These are phyloP conservation scores for Cladosporium halotolerans DNA, from an alignment of 2,329 filamentous ascomycete species.

Conservation along the genomic window DNA sequence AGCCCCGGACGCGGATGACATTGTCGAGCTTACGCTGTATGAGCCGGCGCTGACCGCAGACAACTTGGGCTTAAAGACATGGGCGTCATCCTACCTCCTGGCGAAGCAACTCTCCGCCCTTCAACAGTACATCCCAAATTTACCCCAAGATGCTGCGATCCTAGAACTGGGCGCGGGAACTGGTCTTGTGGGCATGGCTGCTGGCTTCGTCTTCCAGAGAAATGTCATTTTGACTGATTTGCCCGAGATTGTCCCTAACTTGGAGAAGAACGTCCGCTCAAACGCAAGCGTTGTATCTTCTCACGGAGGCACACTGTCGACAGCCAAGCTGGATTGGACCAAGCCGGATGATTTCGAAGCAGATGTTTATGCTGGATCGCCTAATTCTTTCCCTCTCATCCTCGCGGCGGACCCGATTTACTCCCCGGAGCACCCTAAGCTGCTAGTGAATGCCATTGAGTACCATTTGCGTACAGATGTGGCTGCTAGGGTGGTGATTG, in stretches of 20 bases:
- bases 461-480: constrained; percentile 55
- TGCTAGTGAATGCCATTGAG: constrained; percentile 65
- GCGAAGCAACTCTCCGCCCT: constrained; percentile 59
- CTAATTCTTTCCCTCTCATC: constrained; percentile 51
- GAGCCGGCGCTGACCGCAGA: constrained; percentile 87
- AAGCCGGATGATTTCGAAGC: constrained; percentile 39
- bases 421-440: constrained; percentile 69
- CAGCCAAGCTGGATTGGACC: constrained; percentile 68
- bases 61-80: constrained; percentile 87
- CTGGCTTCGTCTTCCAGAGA: constrained; percentile 63
- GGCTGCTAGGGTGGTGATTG: constrained; percentile 64
- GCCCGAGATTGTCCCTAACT: constrained; percentile 73
- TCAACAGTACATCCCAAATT: constrained; percentile 14
- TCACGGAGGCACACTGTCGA: constrained; percentile 52
- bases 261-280: constrained; percentile 62
- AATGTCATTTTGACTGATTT: constrained; percentile 75
- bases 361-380: constrained; percentile 6
- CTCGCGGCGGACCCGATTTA: constrained; percentile 85
- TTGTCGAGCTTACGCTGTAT: constrained; percentile 55
- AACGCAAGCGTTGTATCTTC: constrained; percentile 55
- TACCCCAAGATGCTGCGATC: constrained; percentile 25
- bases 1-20: neutral
- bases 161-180: constrained; percentile 88
- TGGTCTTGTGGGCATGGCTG: constrained; percentile 80
- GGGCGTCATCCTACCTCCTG: constrained; percentile 84